A percentile compares a stretch with the other conserved stretches of the same genome.
These are phyloP conservation scores for Henckelia pumila DNA, from an alignment of 257 asterid species.

Conservation along the genomic window DNA sequence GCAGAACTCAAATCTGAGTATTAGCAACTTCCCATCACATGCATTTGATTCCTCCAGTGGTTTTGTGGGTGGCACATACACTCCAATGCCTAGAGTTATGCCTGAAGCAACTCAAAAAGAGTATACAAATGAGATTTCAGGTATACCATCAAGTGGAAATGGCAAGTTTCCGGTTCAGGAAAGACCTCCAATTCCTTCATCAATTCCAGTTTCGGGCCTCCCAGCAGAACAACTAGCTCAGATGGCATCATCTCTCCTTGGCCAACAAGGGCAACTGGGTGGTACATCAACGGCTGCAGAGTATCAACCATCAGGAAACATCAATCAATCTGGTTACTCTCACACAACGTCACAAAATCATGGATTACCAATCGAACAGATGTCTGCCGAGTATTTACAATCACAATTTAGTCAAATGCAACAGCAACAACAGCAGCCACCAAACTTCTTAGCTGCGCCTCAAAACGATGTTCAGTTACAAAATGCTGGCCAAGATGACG, in stretches of 20 bases:
- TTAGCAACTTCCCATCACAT: constrained; percentile 29
- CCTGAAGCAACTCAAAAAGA: constrained; percentile 35
- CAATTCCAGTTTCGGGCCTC: constrained; percentile 35
- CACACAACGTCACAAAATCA: constrained; percentile 39
- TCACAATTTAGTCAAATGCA: constrained; percentile 44
- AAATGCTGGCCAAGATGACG: constrained; percentile 48
- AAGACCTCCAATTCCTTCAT: constrained; percentile 36
- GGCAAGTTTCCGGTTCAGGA: constrained; percentile 41
- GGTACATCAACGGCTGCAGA: constrained; percentile 36
- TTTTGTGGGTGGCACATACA: constrained; percentile 29
- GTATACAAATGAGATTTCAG: constrained; percentile 30
- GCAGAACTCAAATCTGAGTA: constrained; percentile 34
- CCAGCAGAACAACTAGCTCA: constrained; percentile 71
- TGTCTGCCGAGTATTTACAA: constrained; percentile 41
- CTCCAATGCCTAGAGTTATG: constrained; percentile 30
- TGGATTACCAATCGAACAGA: constrained; percentile 40
- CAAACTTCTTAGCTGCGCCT: constrained; percentile 32
- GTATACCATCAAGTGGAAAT: constrained; percentile 32
- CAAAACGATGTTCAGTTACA: constrained; percentile 43
- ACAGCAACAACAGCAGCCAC: constrained; percentile 43
- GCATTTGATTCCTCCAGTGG: constrained; percentile 25
- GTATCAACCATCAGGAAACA: constrained; percentile 40
- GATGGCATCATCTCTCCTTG: constrained; percentile 69
- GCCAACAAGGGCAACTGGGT: constrained; percentile 59
- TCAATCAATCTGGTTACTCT: constrained; percentile 38